Evolutionary conservation across 768 basidiomycete genomes (phyloP).

Genomic region (Cyclocybe aegerita): DNA sequence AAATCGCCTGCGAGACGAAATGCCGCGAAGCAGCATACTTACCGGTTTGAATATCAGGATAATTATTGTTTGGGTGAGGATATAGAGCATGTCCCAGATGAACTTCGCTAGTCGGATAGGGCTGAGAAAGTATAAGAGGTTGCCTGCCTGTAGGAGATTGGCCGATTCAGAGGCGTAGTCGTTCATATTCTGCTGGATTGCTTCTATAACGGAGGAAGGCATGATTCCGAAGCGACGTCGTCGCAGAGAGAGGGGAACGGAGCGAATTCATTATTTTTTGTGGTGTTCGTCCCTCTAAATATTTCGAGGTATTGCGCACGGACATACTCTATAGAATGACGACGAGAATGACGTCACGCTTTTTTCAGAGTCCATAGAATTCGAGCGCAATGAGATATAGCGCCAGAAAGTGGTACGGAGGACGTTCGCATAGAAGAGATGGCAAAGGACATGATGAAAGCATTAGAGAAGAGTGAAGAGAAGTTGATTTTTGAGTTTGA

Average conservation of each 20-base stretch:
- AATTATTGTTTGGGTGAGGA: constrained; percentile 33
- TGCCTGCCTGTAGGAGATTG: not conserved
- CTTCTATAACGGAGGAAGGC: constrained; percentile 1
- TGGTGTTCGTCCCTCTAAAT: not conserved
- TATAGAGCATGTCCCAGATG: constrained; percentile 28
- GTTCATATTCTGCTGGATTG: constrained; percentile 3
- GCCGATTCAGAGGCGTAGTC: constrained; percentile 7
- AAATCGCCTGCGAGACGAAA: not conserved
- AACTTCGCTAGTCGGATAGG: constrained; percentile 7
- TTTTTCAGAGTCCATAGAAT: too few species aligned
- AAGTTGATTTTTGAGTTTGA: too few species aligned
- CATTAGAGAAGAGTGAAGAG: too few species aligned
- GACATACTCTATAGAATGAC: too few species aligned
- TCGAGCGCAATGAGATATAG: too few species aligned
- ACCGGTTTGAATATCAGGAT: constrained; percentile 41
- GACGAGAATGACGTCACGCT: too few species aligned
- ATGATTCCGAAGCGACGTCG: not conserved
- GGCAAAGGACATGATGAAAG: too few species aligned
- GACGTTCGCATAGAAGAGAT: too few species aligned
- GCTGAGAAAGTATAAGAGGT: constrained; percentile 5
- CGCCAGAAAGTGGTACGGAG: too few species aligned
- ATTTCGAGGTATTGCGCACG: too few species aligned
- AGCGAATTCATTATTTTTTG: constrained; percentile 1
- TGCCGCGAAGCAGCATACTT: not conserved
- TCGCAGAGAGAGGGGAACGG: not conserved